Percentiles rank a stretch among this genome's conserved stretches.
Evolutionary conservation across 805 yeast species (phyloP).

Genomic region (Priceomyces medius): DNA sequence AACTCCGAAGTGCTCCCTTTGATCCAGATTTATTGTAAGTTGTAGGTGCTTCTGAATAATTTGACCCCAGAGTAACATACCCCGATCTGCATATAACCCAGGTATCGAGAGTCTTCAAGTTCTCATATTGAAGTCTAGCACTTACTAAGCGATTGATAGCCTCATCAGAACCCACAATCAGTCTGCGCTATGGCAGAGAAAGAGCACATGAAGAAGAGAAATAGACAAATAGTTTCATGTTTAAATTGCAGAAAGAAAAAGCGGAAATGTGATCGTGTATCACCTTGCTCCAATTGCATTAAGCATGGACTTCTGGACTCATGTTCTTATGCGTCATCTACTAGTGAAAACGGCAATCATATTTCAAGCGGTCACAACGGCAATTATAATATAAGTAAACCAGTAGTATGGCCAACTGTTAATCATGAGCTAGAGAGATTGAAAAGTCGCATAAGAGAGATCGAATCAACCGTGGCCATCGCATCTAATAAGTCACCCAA

Average conservation of each 20-base stretch:
- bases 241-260: slow-evolving; percentile 15
- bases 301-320: slow-evolving; percentile 7
- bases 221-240: slow-evolving; percentile 17
- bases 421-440: slow-evolving; percentile 5
- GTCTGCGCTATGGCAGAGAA: not conserved
- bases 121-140: too few species aligned
- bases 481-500: slow-evolving; percentile 1
- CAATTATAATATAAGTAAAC: not conserved
- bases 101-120: too few species aligned
- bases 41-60: too few species aligned
- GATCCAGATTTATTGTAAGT: too few species aligned
- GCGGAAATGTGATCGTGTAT: slow-evolving; percentile 17
- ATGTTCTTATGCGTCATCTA: slow-evolving; percentile 7
- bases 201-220: slow-evolving; percentile 12
- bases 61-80: too few species aligned
- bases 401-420: slow-evolving; percentile 3
- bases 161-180: too few species aligned
- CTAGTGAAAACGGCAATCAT: not conserved
- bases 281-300: slow-evolving; percentile 14
- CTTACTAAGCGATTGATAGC: too few species aligned
- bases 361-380: not conserved
- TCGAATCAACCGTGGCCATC: slow-evolving; percentile 9
- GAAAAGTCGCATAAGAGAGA: slow-evolving; percentile 5
- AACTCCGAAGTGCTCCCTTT: too few species aligned
- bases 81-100: too few species aligned